Base-by-base conservation (phyloP, 2,329 filamentous ascomycete species). In the Apiospora marii region DNA sequence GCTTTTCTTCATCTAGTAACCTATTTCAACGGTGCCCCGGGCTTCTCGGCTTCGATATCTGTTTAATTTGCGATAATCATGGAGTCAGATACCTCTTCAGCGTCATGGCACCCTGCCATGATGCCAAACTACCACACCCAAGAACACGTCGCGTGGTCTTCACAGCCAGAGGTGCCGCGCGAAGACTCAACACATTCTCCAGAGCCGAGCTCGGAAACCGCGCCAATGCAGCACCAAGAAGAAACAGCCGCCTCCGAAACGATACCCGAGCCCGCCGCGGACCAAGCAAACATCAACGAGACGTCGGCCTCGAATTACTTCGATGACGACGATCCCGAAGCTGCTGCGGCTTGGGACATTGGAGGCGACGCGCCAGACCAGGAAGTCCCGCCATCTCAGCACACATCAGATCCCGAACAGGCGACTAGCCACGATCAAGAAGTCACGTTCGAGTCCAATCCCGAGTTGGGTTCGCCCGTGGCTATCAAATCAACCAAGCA, bases 51-150 rank as follows among this genome's bases (percentile, higher is more conserved):
- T 75, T 78, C 74, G 71, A 78, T 78, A 76, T 73, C 74, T 76
- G 73, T 77, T 75, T 80, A 78, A 80, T 79, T 77, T 72, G 74
- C 76, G 70, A 77, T 76, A 74, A 72, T 75, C 73, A 87, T 88
- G 86, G 75, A 83, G 72, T 83, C 83, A 71, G 82, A 84, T 79
- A 81, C 82, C 74, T 79, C 83, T 64, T 82, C 79, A 76, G 81
- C 84, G 74, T 83, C 85, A 72, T 88, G 86, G 86, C 83, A 89
- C 81, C 86, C 87, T 72, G 86, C 87, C 68, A 81, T 85, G 78
- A 87, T 86, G 85, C 86, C 87, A 73, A 83, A 88, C 77, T 79
- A 81, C 72, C 74, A 73, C 73, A 30, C 73, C 71, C 69, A 78
- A 69, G 70, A 34, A 4, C 53, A 22, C 46, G 53, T 34, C 44